Conservation (phyloP, 2,329 filamentous ascomycete genomes). For the Colletotrichum sp. region DNA sequence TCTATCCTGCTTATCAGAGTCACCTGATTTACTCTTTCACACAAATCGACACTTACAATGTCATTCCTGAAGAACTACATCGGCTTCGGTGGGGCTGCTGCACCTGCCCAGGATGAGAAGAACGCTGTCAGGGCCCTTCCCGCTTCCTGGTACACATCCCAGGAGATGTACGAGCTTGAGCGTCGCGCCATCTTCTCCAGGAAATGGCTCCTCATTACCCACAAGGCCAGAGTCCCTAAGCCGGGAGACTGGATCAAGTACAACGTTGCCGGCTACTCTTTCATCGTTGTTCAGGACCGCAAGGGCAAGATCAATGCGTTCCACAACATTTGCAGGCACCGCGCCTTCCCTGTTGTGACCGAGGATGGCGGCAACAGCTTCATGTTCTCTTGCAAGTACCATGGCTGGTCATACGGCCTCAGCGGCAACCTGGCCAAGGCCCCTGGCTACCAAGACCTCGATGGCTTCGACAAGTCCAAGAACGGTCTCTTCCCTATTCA, state of each 20-base stretch:
- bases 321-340: constrained; percentile 67
- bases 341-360: constrained; percentile 63
- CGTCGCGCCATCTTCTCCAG: constrained; percentile 61
- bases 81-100: constrained; percentile 32
- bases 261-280: constrained; percentile 59
- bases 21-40: background rate
- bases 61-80: constrained; percentile 41
- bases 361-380: constrained; percentile 53
- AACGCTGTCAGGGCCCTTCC: constrained; percentile 45
- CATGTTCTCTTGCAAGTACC: constrained; percentile 65
- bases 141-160: constrained; percentile 54
- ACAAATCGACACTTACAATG: constrained; percentile 23
- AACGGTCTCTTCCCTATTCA: constrained; percentile 63
- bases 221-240: constrained; percentile 54
- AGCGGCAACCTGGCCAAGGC: constrained; percentile 64
- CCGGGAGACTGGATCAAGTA: constrained; percentile 63
- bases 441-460: constrained; percentile 60
- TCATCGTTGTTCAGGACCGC: constrained; percentile 57
- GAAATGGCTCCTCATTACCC: constrained; percentile 61
- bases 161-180: constrained; percentile 63
- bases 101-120: constrained; percentile 29
- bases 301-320: constrained; percentile 61
- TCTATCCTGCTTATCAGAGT: background rate
- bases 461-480: constrained; percentile 59
- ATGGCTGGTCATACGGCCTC: constrained; percentile 67